Conservation (phyloP, 306 rosid genomes). For the Cicer arietinum region DNA sequence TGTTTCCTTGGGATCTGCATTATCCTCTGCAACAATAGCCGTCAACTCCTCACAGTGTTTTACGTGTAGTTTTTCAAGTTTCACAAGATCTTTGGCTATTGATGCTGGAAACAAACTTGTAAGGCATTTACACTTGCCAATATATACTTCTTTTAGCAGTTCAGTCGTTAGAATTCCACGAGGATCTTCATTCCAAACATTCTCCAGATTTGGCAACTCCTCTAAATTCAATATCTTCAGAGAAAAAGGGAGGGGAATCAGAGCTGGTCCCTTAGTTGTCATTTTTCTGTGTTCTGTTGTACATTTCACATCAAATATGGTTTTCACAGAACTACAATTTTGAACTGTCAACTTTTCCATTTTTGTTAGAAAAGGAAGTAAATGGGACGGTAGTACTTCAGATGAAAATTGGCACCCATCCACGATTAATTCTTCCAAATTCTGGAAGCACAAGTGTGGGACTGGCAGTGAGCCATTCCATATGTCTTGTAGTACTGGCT, state of each 20-base stretch:
- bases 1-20: neutral
- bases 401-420: neutral
- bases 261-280: neutral
- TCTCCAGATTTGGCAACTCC: slow-evolving; percentile 35
- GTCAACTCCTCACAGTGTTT: neutral
- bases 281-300: neutral
- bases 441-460: slow-evolving; percentile 13
- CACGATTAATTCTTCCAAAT: neutral
- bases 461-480: neutral
- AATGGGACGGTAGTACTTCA: slow-evolving; percentile 12
- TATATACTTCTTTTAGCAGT: neutral
- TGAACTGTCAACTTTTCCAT: neutral
- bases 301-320: slow-evolving; percentile 32
- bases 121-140: slow-evolving; percentile 17
- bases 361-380: slow-evolving; percentile 16
- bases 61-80: slow-evolving; percentile 20
- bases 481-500: neutral
- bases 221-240: slow-evolving; percentile 4
- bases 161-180: slow-evolving; percentile 9
- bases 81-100: slow-evolving; percentile 1
- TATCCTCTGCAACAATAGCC: neutral
- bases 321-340: neutral
- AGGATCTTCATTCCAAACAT: slow-evolving; percentile 39
- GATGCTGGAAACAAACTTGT: slow-evolving; percentile 41
- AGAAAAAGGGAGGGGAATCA: neutral